Base-by-base conservation (phyloP, 1,284 basidiomycete genomes). In the Porphyrellus sp. region DNA sequence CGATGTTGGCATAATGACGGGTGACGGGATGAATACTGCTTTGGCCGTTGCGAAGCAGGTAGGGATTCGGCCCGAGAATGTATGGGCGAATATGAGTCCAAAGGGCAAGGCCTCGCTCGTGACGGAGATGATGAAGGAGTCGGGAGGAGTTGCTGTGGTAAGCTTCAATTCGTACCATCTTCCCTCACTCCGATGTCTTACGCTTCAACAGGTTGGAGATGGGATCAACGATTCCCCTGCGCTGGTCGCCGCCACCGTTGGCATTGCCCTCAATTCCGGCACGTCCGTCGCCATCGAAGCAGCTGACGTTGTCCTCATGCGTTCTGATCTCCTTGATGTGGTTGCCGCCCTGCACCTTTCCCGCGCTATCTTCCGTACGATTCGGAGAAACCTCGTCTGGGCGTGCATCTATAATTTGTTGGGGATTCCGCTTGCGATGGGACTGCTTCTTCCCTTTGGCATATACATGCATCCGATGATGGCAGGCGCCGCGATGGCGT, bases 201-300 rank as follows among this genome's bases (percentile, higher is more conserved):
- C 15, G 45, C 44, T 39, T 1, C 24, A 0, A 35, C 56, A 94
- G 93, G 93, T 99, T 44, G 97, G 97, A 20, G 97, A 99, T 70
- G 97, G 97, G 18, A 97, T 99, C 74, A 99, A 99, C 70, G 97
- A 99, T 69, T 96, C 94, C 1, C 96, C 95, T 1, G 97, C 96
- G 1, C 85, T 99, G 1, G 95, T 96, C 16, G 91, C 91, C 3
- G 92, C 96, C 0, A 92, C 93, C 2, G 89, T 99, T 28, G 97
- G 97, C 23, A 96, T 99, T 57, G 97, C 97, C 0, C 82, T 99
- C 1, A 93, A 91, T 18, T 92, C 92, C 0, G 97, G 97, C 21
- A 95, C 97, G 7, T 95, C 93, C 23, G 92, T 99, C 34, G 97
- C 97, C 4, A 89, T 99, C 55, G 96, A 98, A 74, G 96, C 97